Evolutionary conservation across 2,329 filamentous ascomycete species (phyloP).

Genomic region (Beauveria brongniartii): DNA sequence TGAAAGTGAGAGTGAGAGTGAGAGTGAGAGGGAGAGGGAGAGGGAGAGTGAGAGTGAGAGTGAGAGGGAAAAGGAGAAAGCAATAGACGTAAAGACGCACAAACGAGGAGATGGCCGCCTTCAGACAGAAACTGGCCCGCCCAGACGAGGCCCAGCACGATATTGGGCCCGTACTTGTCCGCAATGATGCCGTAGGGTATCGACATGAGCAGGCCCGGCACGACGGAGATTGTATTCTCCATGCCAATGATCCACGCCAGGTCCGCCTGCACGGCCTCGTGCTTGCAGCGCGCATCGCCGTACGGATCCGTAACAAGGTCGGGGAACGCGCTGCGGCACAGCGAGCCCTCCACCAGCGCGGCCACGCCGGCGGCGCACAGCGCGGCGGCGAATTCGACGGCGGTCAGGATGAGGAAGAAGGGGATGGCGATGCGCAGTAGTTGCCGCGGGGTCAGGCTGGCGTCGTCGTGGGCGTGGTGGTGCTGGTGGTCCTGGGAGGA

Average conservation of each 20-base stretch:
- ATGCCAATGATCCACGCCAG: constrained; percentile 8
- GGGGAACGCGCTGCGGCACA: background rate
- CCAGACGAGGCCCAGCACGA: background rate
- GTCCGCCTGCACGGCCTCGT: constrained; percentile 2
- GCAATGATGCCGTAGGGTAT: constrained; percentile 9
- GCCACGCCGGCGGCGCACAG: background rate
- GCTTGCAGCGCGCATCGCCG: constrained; percentile 10
- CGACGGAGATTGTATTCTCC: constrained; percentile 2
- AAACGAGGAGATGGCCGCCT: constrained; percentile 1
- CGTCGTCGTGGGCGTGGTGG: background rate
- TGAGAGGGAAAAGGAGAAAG: background rate
- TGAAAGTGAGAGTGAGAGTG: background rate
- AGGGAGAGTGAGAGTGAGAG: no score
- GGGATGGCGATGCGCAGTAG: constrained; percentile 2
- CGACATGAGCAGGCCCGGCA: constrained; percentile 5
- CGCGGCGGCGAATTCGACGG: constrained; percentile 1
- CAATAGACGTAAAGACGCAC: background rate
- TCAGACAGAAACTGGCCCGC: constrained; percentile 2
- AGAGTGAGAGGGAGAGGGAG: background rate
- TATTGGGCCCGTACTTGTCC: constrained; percentile 3
- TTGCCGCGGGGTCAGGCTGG: no score
- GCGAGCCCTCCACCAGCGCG: constrained; percentile 6
- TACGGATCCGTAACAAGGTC: background rate
- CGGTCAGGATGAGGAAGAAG: background rate
- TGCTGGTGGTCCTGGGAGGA: background rate